phyloP scores from a whole-genome alignment of 805 yeast species.

The Isabelozyma rhagii region DNA sequence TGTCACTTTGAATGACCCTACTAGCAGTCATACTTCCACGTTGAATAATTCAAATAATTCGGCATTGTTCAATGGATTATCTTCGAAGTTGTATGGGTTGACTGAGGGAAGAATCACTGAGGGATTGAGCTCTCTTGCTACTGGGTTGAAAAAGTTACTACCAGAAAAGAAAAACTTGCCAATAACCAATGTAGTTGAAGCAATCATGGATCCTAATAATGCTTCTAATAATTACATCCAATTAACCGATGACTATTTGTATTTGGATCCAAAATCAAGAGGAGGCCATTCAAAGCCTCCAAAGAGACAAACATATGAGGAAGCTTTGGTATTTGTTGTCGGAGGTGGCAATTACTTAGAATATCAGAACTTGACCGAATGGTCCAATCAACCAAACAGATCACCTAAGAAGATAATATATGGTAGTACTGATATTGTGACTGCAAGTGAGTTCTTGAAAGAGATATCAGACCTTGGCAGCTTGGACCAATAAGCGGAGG shows the following conservation, averaged over 20 bases:
- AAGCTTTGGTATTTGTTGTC: slow-evolving; percentile 84
- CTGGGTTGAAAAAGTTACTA: slow-evolving; percentile 80
- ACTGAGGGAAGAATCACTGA: slow-evolving; percentile 82
- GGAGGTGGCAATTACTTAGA: slow-evolving; percentile 97
- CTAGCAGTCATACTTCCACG: slow-evolving; percentile 23
- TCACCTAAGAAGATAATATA: slow-evolving; percentile 61
- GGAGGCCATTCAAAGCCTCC: slow-evolving; percentile 92
- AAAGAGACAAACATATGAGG: slow-evolving; percentile 73
- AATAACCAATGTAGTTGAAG: slow-evolving; percentile 84
- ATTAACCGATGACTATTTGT: slow-evolving; percentile 84
- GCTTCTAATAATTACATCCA: slow-evolving; percentile 62
- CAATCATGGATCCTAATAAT: slow-evolving; percentile 78
- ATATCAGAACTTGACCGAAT: slow-evolving; percentile 90
- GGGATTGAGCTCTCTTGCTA: slow-evolving; percentile 84
- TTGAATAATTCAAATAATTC: slow-evolving; percentile 37
- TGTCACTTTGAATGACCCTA: slow-evolving; percentile 11
- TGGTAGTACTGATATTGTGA: slow-evolving; percentile 78
- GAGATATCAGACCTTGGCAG: slow-evolving; percentile 60
- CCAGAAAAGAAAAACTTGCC: slow-evolving; percentile 90
- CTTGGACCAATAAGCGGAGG: neutral
- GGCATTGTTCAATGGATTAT: slow-evolving; percentile 68
- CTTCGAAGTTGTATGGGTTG: slow-evolving; percentile 74
- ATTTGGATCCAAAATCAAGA: slow-evolving; percentile 85
- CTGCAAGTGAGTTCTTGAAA: slow-evolving; percentile 65
- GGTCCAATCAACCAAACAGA: slow-evolving; percentile 50